phyloP scores from a whole-genome alignment of 2,329 filamentous ascomycete species.

The Colletotrichum sp. region DNA sequence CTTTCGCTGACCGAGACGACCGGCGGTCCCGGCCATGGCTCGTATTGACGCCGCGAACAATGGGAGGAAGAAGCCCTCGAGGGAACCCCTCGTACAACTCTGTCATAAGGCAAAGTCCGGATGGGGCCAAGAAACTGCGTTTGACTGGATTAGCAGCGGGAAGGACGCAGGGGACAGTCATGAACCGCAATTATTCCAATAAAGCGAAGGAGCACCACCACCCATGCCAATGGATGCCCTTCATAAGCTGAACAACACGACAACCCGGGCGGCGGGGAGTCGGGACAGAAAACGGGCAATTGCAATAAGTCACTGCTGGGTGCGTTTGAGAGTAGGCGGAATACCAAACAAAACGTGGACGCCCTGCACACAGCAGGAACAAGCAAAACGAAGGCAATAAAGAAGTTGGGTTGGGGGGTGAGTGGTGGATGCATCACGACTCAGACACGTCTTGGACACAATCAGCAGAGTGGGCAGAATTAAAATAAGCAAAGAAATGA shows the following conservation, averaged over 20 bases:
- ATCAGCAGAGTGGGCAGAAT: neutral
- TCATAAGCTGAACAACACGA: neutral
- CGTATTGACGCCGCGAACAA: neutral
- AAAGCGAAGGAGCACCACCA: neutral
- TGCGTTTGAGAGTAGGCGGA: neutral
- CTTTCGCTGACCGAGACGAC: constrained; percentile 7
- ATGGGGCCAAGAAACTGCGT: neutral
- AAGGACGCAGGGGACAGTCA: neutral
- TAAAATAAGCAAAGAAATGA: constrained; percentile 11
- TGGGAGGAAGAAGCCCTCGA: neutral
- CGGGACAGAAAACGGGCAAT: neutral
- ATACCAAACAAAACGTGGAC: neutral
- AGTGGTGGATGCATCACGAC: constrained; percentile 13
- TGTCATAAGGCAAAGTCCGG: neutral
- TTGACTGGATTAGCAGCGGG: neutral
- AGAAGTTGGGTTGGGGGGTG: neutral
- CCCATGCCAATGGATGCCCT: neutral
- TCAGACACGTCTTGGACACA: constrained; percentile 1
- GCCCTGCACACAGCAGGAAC: neutral
- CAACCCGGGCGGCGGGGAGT: neutral
- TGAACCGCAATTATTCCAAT: neutral
- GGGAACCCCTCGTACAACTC: neutral
- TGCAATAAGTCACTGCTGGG: neutral
- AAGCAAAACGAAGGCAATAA: neutral
- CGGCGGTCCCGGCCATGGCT: neutral